Evolutionary conservation across 331 rosid genomes (phyloP), one percentile per base, ranked within the genome.

Genomic region (Arachis monticola): DNA sequence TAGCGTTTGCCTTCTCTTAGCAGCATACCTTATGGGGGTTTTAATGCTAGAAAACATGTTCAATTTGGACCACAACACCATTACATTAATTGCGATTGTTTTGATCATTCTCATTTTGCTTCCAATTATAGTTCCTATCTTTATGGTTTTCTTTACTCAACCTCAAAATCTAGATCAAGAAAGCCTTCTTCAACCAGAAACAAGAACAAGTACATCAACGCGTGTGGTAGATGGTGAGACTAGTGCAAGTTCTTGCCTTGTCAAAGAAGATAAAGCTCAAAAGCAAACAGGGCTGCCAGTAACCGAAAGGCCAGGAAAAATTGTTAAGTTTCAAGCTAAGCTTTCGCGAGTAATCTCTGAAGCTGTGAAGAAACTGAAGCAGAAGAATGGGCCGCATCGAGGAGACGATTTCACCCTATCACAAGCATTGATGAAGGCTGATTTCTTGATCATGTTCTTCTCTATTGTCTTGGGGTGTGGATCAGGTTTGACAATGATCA

Each of bases 1-100:
- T 67, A 57, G 85, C 41, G 77, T 91, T 77, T 93, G 98, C 70
- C 96, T 93, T 55, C 67, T 88, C 14, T 72, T 91, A 74, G 98
- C 98, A 32, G 89, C 91, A 22, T 93, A 93, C 30, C 12, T 91
- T 58, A 79, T 88, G 75, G 98, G 92, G 63, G 96, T 91, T 67
- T 76, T 93, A 77, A 13, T 89, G 50, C 63, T 91, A 38, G 91
- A 93, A 58, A 93, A 93, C 66, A 12, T 79, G 58, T 3, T 87
- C 6, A 63, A 70, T 72, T 61, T 89, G 83, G 71, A 72, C 58
- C 93, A 85, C 57, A 78, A 70, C 67, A 45, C 78, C 72, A 68
- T 91, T 70, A 73, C 75, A 66, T 57, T 82, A 8, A 59, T 76
- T 3, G 83, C 82, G 6, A 41, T 64, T 40, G 22, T 87, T 61